phyloP scores from a whole-genome alignment of 352 stramenopile genomes.

The Phytophthora sp. region DNA sequence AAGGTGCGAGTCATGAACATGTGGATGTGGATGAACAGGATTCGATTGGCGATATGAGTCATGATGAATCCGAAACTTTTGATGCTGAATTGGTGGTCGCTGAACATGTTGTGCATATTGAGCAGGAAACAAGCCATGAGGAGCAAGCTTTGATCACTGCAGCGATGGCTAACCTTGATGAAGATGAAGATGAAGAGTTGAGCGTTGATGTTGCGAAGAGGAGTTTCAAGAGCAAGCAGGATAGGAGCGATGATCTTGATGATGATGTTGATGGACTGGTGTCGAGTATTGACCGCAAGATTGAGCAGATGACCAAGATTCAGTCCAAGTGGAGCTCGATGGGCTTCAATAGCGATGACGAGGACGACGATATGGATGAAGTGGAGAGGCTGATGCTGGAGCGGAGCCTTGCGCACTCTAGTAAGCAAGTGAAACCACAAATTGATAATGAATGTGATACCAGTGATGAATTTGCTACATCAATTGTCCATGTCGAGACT shows the following conservation, averaged over 20 bases:
- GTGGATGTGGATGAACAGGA: constrained; percentile 30
- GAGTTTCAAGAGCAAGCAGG: constrained; percentile 23
- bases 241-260: constrained; percentile 30
- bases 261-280: constrained; percentile 26
- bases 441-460: constrained; percentile 47
- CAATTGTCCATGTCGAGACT: constrained; percentile 18
- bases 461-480: constrained; percentile 40
- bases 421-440: constrained; percentile 29
- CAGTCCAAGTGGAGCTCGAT: constrained; percentile 23
- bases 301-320: constrained; percentile 26
- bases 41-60: constrained; percentile 36
- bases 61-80: constrained; percentile 37
- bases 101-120: constrained; percentile 44
- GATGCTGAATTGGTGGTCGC: constrained; percentile 34
- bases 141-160: constrained; percentile 20
- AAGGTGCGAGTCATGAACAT: constrained; percentile 42
- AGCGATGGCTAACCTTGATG: constrained; percentile 30
- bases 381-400: constrained; percentile 39
- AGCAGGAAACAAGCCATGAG: constrained; percentile 44
- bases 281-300: constrained; percentile 19
- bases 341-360: constrained; percentile 16
- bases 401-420: constrained; percentile 25
- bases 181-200: constrained; percentile 34
- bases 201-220: constrained; percentile 22
- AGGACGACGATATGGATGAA: constrained; percentile 36